Evolutionary conservation across 768 basidiomycete species (phyloP), one percentile per base, ranked within the genome.

Genomic region (Termitomyces bulborhizus): DNA sequence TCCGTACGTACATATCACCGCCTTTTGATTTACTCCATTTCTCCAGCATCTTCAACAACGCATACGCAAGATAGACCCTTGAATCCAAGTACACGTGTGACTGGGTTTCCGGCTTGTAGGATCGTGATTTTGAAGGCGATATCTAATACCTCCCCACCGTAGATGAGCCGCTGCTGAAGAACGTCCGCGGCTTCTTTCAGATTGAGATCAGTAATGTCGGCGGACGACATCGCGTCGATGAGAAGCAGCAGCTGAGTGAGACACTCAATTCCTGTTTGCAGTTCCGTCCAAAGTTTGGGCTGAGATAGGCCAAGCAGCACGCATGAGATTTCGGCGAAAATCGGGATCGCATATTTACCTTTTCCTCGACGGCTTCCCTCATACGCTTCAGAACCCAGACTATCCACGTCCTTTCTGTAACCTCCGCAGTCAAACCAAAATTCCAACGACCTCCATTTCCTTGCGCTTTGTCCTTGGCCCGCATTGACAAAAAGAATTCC

Each of bases 101-200:
- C 60, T 89, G 87, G 6, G 90, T 86, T 48, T 85, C 93, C 45
- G 87, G 81, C 60, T 86, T 90, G 76, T 93, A 98, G 26, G 76
- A 74, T 46, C 81, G 76, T 47, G 98, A 69, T 86, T 26, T 88
- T 85, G 43, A 94, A 73, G 0, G 93, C 82, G 24, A 93, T 83
- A 61, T 98, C 95, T 52, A 98, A 83, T 16, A 95, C 85, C 60
- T 98, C 93, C 36, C 92, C 93, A 62, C 94, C 94, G 73, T 98
- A 98, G 64, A 98, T 88, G 26, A 99, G 75, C 67, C 97, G 92
- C 59, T 93, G 84, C 62, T 93, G 90, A 1, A 98, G 76, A 18
- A 87, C 74, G 53, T 84, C 84, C 47, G 94, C 89, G 26, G 88
- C 86, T 36, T 96, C 93, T 43, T 74, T 72, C 59, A 93, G 56